A percentile compares a stretch with the other conserved stretches of the same genome.
Evolutionary conservation across 176 grass and related monocot species (phyloP).

Genomic region (Sorghum bicolor): Sorghum_bicolor_NCBIv3 NC_012870.2:59815501-59816000

Average conservation of each 20-base stretch:
- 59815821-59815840: neutral
- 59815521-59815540: too few relatives aligned
- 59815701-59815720: neutral
- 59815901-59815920: neutral
- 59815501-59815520: too few relatives aligned
- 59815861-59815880: neutral
- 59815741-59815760: neutral
- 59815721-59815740: slow-evolving; percentile 34
- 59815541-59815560: too few relatives aligned
- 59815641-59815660: neutral
- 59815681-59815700: neutral
- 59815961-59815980: neutral
- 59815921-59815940: neutral
- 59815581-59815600: too few relatives aligned
- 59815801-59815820: slow-evolving; percentile 35
- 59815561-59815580: too few relatives aligned
- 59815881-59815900: neutral
- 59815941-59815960: too few relatives aligned
- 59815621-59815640: too few relatives aligned
- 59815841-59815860: slow-evolving; percentile 33
- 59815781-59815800: slow-evolving; percentile 13
- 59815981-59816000: slow-evolving; percentile 34
- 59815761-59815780: neutral
- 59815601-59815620: too few relatives aligned
- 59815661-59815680: neutral